Evolutionary conservation across 768 basidiomycete genomes (phyloP).

Genomic region (Lactarius trivialis): DNA sequence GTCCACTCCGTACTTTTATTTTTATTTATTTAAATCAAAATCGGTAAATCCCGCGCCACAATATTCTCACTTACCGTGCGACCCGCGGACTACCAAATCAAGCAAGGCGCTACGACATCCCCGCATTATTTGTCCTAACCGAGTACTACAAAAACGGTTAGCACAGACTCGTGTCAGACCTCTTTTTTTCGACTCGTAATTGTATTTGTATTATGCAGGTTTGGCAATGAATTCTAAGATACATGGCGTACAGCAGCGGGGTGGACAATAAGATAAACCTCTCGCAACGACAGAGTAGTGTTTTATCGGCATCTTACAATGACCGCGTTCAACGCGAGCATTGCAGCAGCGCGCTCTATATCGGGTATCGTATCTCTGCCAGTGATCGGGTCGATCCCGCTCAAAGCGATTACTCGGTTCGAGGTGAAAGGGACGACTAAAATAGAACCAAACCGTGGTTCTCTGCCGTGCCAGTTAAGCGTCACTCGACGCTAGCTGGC

Average conservation of each 20-base stretch:
- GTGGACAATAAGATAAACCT: conserved; percentile 13
- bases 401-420: conserved; percentile 1
- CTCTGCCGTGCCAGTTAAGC: not conserved
- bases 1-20: not conserved
- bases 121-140: conserved; percentile 13
- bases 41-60: conserved; percentile 1
- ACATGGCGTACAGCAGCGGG: conserved; percentile 15
- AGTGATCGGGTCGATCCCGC: conserved; percentile 2
- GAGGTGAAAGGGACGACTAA: not conserved
- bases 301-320: conserved; percentile 7
- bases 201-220: conserved; percentile 17
- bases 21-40: too few species aligned
- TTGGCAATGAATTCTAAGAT: conserved; percentile 13
- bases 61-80: not conserved
- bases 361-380: conserved; percentile 16
- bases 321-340: conserved; percentile 14
- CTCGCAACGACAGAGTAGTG: conserved; percentile 4
- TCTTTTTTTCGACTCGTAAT: not conserved
- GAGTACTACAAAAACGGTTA: not conserved
- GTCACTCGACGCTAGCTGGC: conserved; percentile 34
- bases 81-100: conserved; percentile 7
- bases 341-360: conserved; percentile 8
- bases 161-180: not conserved
- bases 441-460: not conserved
- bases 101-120: conserved; percentile 14